phyloP scores from a whole-genome alignment of 805 yeast genomes.

The Starmerella vaccinii region DNA sequence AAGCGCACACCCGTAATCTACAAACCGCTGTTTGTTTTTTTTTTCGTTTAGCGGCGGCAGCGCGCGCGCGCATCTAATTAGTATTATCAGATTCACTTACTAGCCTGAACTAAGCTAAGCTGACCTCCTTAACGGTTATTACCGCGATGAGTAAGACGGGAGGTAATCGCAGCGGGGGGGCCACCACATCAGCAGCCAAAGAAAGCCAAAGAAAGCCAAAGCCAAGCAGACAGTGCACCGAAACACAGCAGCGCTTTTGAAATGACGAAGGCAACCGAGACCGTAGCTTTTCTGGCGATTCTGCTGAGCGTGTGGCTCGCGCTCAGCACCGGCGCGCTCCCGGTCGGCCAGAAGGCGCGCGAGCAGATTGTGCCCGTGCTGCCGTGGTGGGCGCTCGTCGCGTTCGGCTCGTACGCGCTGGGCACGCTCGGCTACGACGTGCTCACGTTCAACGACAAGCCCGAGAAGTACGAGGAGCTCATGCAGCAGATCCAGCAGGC shows the following conservation, averaged over 20 bases:
- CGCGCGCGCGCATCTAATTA: too few species aligned
- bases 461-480: conserved; percentile 54
- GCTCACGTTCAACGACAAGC: conserved; percentile 58
- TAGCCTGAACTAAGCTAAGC: too few species aligned
- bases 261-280: conserved; percentile 63
- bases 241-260: too few species aligned
- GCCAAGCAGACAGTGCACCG: too few species aligned
- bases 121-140: too few species aligned
- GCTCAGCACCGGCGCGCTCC: conserved; percentile 43
- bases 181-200: neutral
- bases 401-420: conserved; percentile 60
- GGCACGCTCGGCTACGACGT: conserved; percentile 62
- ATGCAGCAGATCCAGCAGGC: conserved; percentile 53
- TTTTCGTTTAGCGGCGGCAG: too few species aligned
- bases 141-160: too few species aligned
- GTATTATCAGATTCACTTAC: too few species aligned
- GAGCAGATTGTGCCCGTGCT: conserved; percentile 51
- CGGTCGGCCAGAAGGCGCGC: conserved; percentile 41
- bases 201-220: too few species aligned
- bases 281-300: conserved; percentile 39
- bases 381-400: conserved; percentile 60
- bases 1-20: neutral
- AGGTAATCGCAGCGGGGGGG: too few species aligned
- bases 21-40: neutral
- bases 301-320: conserved; percentile 46